Evolutionary conservation across 148 eudicot species (phyloP), one percentile per base, ranked within the genome.

Genomic region (Silene uniflora): DNA sequence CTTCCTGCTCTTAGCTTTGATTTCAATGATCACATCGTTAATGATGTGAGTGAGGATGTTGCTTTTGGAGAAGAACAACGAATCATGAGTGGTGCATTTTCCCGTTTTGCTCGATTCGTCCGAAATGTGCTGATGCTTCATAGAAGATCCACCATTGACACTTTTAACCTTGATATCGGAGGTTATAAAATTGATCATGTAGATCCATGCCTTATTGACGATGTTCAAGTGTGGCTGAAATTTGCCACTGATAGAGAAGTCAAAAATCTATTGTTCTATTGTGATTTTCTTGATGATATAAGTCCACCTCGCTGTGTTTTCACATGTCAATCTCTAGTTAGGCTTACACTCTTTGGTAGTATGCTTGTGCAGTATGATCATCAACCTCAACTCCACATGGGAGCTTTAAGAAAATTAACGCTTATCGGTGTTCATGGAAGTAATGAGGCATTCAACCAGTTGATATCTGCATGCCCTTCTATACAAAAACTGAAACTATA

Each of bases 401-500:
- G 0, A 22, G 58, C 42, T 2, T 21, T 69, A 13, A 59, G 67
- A 60, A 60, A 42, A 39, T 23, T 76, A 9, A 3, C 55, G 1
- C 79, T 76, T 9, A 5, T 0, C 1, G 0, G 2, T 23, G 73
- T 69, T 42, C 0, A 10, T 3, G 24, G 62, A 21, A 12, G 25
- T 58, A 8, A 58, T 44, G 6, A 69, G 73, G 19, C 17, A 3
- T 76, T 69, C 10, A 5, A 46, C 8, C 14, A 60, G 9, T 0
- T 69, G 14, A 69, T 76, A 23, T 42, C 3, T 56, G 79, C 67
- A 44, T 22, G 67, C 18, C 74, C 73, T 24, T 44, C 68, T 22
- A 25, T 69, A 42, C 35, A 69, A 68, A 67, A 69, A 6, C 19
- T 76, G 12, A 11, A 0, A 24, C 2, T 69, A 4, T 1, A 0